A percentile compares a stretch with the other conserved stretches of the same genome.
These are phyloP conservation scores for Candida montana DNA, from an alignment of 805 yeast species.

Conservation along the genomic window DNA sequence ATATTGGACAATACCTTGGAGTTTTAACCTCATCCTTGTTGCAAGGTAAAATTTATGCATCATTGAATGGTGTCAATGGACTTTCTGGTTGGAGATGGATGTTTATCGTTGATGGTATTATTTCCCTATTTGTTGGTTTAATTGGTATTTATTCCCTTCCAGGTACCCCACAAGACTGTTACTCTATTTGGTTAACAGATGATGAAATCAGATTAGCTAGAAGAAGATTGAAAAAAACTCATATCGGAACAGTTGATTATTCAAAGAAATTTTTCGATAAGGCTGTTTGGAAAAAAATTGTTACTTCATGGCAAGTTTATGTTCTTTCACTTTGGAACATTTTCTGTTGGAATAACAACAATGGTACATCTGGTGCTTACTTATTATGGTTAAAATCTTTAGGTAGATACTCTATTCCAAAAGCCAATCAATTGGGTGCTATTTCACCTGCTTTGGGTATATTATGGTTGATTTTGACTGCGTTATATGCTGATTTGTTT, in stretches of 20 bases:
- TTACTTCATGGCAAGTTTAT: slow-evolving; percentile 55
- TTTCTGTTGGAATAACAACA: slow-evolving; percentile 50
- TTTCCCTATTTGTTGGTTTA: slow-evolving; percentile 33
- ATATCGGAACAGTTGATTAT: slow-evolving; percentile 25
- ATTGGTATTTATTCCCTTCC: slow-evolving; percentile 38
- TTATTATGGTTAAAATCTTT: slow-evolving; percentile 45
- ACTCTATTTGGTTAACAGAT: slow-evolving; percentile 48
- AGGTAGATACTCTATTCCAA: slow-evolving; percentile 31
- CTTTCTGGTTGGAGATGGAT: slow-evolving; percentile 64
- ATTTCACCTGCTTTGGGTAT: slow-evolving; percentile 31
- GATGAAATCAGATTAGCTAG: slow-evolving; percentile 54
- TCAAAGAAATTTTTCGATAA: slow-evolving; percentile 33
- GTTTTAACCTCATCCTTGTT: slow-evolving; percentile 52
- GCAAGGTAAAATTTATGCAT: slow-evolving; percentile 44
- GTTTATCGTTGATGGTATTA: slow-evolving; percentile 57
- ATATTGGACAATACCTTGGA: slow-evolving; percentile 60
- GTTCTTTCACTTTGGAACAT: slow-evolving; percentile 47
- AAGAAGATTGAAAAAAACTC: slow-evolving; percentile 33
- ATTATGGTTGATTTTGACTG: slow-evolving; percentile 7
- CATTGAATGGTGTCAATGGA: slow-evolving; percentile 40
- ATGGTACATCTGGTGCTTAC: slow-evolving; percentile 41
- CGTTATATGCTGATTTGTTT: slow-evolving; percentile 29
- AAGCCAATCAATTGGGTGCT: slow-evolving; percentile 39
- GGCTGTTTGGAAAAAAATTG: slow-evolving; percentile 46
- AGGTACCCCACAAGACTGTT: slow-evolving; percentile 60